These are phyloP conservation scores for Tetragonia tetragonoides DNA, from an alignment of 148 eudicot species.

Conservation along the genomic window DNA sequence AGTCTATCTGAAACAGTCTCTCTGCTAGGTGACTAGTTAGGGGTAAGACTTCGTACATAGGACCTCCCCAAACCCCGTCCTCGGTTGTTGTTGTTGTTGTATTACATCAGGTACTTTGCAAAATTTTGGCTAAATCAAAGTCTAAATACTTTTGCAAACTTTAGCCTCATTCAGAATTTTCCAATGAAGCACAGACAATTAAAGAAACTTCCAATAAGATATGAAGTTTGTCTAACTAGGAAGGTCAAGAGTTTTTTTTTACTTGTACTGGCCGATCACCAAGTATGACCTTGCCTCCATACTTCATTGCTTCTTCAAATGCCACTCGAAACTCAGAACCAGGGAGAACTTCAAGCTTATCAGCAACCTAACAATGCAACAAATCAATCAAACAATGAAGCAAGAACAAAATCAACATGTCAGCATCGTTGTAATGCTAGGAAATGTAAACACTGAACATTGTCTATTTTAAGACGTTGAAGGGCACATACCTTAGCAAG, in stretches of 20 bases:
- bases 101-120: no score
- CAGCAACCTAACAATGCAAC: slow-evolving; percentile 58
- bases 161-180: no score
- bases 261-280: slow-evolving; percentile 99
- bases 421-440: no score
- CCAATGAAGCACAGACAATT: not conserved
- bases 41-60: no score
- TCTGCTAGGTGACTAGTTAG: no score
- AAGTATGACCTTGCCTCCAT: slow-evolving; percentile 90
- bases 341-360: slow-evolving; percentile 88
- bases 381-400: not conserved
- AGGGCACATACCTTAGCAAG: slow-evolving; percentile 77
- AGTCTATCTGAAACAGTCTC: no score
- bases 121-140: no score
- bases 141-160: no score
- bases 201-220: no score
- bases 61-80: no score
- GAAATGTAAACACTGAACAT: not conserved
- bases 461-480: not conserved
- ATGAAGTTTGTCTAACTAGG: not conserved
- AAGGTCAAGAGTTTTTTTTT: slow-evolving; percentile 28
- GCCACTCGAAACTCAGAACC: slow-evolving; percentile 97
- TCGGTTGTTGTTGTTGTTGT: no score
- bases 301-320: slow-evolving; percentile 90
- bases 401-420: slow-evolving; percentile 1